Evolutionary conservation across 257 asterid genomes (phyloP), one percentile per base, ranked within the genome.

Genomic region (Dorcoceras hygrometricum): DNA sequence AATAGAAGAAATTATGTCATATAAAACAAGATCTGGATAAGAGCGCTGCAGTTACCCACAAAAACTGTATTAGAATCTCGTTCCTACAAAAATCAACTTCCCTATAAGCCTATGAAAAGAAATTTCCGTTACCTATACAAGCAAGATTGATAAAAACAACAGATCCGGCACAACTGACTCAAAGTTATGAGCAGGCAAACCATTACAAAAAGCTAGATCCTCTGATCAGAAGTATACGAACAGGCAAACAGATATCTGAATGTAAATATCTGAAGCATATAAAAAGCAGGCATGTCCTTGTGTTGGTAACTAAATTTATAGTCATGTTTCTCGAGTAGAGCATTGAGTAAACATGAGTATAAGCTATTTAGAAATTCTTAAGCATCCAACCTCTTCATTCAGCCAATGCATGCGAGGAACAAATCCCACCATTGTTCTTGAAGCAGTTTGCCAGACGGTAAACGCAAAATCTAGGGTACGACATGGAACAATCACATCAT

Each of bases 351-450:
- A 51, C 48, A 56, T n/a, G 36, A 22, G 58, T 50, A 27, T 2
- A 59, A 48, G 43, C 51, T 0, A 20, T 14, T 55, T n/a, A 22
- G 65, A 12, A 58, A 22, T 27, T 23, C 57, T 1, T 10, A 20
- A 59, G 65, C 36, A 48, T 27, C 83, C 68, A 39, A 86, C 94
- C 88, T 80, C 78, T 56, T 72, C 62, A 51, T 71, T 75, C 72
- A 73, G 74, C 90, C 86, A 86, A 76, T 84, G 94, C 82, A 82
- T 74, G 27, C 87, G 89, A 12, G 93, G 93, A 56, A 83, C 88
- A 69, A 83, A 86, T 28, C 93, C 93, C 28, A 83, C 86, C 88
- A 83, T 81, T n/a, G 88, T 79, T 53, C 53, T 71, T 4, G 93
- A 82, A 56, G 89, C 86, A 57, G 85, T 86, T 81, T 74, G 82